Base-by-base conservation (phyloP, 495 filamentous ascomycete genomes). In the Hypomontagnella monticulosa region DNA sequence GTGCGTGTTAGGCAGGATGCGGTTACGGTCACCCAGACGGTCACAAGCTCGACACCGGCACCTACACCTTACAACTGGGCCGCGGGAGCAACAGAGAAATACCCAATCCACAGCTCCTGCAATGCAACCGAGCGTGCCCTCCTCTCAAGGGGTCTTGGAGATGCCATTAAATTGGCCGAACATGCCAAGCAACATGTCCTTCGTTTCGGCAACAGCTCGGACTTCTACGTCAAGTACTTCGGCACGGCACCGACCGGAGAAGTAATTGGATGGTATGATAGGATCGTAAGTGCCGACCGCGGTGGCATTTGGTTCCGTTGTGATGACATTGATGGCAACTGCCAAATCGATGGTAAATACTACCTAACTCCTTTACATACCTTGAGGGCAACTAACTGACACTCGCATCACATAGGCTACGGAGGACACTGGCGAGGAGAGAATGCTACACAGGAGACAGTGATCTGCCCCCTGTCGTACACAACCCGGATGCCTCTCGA, bases 301-400 rank as follows among this genome's bases (percentile, higher is more conserved):
- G 65, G 70, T 4, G 73, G 76, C 11, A 75, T 84, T 11, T 64
- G 83, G 10, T 86, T 87, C 63, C 78, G 84, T 8, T 87, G 85
- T 58, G 86, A 89, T 59, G 81, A 88, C 57, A 76, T 81, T 0
- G 86, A 89, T 60, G 69, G 76, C 0, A 87, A 88, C 73, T 88
- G 84, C 55, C 69, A 67, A 1, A 71, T 81, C 37, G 78, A 79
- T 43, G 79, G 80, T 81, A 70, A 34, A 50, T 52, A 10, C 0
- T 16, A 18, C 12, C 11, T 37, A n/a, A 10, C 15, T 9, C 36
- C 20, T 14, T 27, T 16, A 15, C 12, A 18, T 49, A 36, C 8
- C 30, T 30, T 61, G 38, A 34, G 43, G 40, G 30, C 51, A 15
- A 14, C 50, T 63, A 54, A 61, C 32, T 33, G 41, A 60, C 36